Evolutionary conservation across 176 grass and related monocot species (phyloP).

Genomic region (bread wheat (Triticum aestivum)): DNA sequence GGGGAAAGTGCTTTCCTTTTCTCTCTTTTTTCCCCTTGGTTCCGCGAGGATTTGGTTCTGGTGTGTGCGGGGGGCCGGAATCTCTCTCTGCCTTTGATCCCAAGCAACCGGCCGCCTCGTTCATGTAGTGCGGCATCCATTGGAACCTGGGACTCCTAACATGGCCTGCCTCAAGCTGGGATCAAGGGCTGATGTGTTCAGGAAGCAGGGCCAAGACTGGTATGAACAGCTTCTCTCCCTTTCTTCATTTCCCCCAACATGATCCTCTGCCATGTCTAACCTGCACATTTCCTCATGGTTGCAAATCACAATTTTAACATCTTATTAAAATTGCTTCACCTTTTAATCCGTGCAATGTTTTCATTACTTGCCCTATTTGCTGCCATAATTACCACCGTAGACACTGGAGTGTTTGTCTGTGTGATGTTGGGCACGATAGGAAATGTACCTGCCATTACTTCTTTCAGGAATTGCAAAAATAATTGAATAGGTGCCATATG

Average conservation of each 20-base stretch:
- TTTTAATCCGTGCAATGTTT: not conserved
- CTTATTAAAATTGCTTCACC: not conserved
- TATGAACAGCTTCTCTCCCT: slow-evolving; percentile 38
- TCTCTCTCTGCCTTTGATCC: slow-evolving; percentile 24
- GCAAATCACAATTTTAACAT: not conserved
- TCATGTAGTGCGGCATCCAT: slow-evolving; percentile 10
- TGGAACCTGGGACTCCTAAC: not conserved
- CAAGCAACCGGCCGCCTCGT: not conserved
- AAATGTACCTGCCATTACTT: not conserved
- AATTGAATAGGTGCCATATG: slow-evolving; percentile 19
- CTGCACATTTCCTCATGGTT: not conserved
- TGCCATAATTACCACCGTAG: not conserved
- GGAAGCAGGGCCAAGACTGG: slow-evolving; percentile 67
- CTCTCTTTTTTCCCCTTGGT: not conserved
- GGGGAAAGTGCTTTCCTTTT: not conserved
- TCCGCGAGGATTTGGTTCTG: slow-evolving; percentile 1
- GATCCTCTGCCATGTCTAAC: slow-evolving; percentile 28
- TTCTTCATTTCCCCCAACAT: not conserved
- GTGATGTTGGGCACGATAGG: slow-evolving; percentile 14
- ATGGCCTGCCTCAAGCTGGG: slow-evolving; percentile 77
- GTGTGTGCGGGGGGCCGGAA: slow-evolving; percentile 13
- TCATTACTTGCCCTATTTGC: not conserved
- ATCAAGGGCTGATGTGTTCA: slow-evolving; percentile 68
- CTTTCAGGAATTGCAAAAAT: not conserved
- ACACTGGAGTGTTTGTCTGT: not conserved